A percentile compares a stretch with the other conserved stretches of the same genome.
phyloP scores from a whole-genome alignment of 257 asterid species.

The Ballota nigra region DNA sequence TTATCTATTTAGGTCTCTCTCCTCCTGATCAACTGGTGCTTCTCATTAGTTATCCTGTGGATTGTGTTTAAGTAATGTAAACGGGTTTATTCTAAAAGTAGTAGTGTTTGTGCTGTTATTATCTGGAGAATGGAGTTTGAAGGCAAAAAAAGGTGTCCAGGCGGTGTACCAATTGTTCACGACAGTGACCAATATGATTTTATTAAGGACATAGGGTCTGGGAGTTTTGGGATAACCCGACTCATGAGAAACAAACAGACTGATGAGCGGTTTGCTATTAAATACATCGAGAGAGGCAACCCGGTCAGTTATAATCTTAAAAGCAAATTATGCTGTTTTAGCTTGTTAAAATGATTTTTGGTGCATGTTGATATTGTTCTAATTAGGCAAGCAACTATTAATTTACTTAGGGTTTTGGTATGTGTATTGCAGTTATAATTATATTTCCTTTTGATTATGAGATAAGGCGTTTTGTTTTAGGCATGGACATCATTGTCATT shows the following conservation, averaged over 20 bases:
- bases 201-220: constrained; percentile 19
- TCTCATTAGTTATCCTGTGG: not conserved
- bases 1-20: not conserved
- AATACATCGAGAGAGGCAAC: constrained; percentile 25
- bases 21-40: constrained; percentile 11
- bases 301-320: constrained; percentile 21
- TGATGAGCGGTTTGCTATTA: constrained; percentile 24
- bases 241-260: constrained; percentile 18
- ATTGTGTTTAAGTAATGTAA: not conserved
- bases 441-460: not conserved
- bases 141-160: constrained; percentile 7
- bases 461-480: not conserved
- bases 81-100: not conserved
- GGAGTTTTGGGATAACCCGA: constrained; percentile 20
- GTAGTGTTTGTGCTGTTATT: constrained; percentile 13
- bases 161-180: constrained; percentile 19
- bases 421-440: not conserved
- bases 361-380: not conserved
- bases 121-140: constrained; percentile 18
- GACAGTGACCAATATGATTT: constrained; percentile 14
- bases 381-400: not conserved
- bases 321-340: not conserved
- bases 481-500: not conserved
- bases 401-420: not conserved
- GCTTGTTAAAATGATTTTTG: not conserved